A percentile compares a stretch with the other conserved stretches of the same genome.
Evolutionary conservation across 805 yeast species (phyloP).

Genomic region (Wickerhamiella nectarea): DNA sequence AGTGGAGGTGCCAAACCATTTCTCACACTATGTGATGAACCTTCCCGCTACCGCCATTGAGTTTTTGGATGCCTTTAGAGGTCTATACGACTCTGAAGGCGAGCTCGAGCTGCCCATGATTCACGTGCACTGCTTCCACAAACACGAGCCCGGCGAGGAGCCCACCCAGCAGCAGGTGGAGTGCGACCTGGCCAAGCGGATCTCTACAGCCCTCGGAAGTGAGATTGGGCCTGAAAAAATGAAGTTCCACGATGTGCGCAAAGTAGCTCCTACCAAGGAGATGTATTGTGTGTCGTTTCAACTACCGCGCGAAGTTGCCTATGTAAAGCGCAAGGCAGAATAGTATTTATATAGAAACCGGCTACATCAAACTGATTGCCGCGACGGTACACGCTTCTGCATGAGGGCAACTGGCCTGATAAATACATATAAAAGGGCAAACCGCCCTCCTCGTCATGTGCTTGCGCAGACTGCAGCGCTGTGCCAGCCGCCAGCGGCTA

Average conservation of each 20-base stretch:
- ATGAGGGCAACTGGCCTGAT: too few species aligned
- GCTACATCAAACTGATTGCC: too few species aligned
- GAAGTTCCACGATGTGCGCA: constrained; percentile 71
- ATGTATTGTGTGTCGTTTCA: constrained; percentile 82
- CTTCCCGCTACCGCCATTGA: constrained; percentile 85
- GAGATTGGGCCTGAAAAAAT: constrained; percentile 35
- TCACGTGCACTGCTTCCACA: constrained; percentile 87
- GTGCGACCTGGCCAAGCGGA: constrained; percentile 46
- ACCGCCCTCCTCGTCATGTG: too few species aligned
- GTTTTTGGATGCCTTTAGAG: constrained; percentile 64
- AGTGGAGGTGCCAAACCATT: constrained; percentile 34
- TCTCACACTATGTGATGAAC: constrained; percentile 81
- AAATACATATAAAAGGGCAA: too few species aligned
- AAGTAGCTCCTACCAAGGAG: constrained; percentile 92
- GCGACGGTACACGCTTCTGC: too few species aligned
- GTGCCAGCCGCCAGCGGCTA: constrained; percentile 74
- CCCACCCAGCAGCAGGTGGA: constrained; percentile 58
- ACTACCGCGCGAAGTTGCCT: constrained; percentile 35
- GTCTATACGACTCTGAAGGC: constrained; percentile 40
- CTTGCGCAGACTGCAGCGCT: constrained; percentile 39
- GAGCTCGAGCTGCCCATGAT: constrained; percentile 55
- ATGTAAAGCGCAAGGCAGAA: constrained; percentile 7
- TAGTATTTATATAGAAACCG: not conserved
- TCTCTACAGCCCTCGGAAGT: constrained; percentile 34
- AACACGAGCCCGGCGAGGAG: constrained; percentile 62